These are phyloP conservation scores for Aspergillus piperis DNA, from an alignment of 2,329 filamentous ascomycete species.

Conservation along the genomic window DNA sequence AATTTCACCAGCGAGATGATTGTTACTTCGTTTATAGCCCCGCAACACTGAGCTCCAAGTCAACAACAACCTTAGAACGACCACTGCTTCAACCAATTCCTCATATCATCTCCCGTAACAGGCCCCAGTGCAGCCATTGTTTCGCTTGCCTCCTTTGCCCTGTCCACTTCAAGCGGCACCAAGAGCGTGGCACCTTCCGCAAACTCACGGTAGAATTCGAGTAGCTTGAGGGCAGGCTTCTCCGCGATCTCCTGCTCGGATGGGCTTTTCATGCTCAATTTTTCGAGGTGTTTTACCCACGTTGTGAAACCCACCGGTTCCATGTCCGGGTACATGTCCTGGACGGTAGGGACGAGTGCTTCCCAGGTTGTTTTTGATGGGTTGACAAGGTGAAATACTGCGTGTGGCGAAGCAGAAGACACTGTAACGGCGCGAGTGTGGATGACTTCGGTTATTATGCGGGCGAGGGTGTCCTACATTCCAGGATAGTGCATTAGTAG, in stretches of 20 bases:
- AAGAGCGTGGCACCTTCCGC: not conserved
- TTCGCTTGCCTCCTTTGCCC: not conserved
- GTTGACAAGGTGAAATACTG: not conserved
- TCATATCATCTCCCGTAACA: not conserved
- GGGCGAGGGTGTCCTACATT: not conserved
- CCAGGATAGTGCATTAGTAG: not conserved
- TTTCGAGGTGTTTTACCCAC: not conserved
- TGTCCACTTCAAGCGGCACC: not conserved
- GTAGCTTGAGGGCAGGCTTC: not conserved
- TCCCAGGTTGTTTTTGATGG: not conserved
- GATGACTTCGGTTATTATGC: not conserved
- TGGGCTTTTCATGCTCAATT: not conserved
- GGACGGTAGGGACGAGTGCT: not conserved
- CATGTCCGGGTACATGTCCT: not conserved
- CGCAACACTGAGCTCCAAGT: not conserved
- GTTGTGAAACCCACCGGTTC: not conserved
- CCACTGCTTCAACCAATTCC: not conserved
- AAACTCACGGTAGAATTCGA: not conserved
- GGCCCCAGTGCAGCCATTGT: not conserved
- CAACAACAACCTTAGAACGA: not conserved
- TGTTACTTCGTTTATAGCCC: not conserved
- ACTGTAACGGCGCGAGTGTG: not conserved
- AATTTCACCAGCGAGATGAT: no score
- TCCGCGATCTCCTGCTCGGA: not conserved
- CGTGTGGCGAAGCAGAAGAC: not conserved